Evolutionary conservation across 2,329 filamentous ascomycete species (phyloP).

Genomic region (Pseudopyrenochaeta lycopersici): DNA sequence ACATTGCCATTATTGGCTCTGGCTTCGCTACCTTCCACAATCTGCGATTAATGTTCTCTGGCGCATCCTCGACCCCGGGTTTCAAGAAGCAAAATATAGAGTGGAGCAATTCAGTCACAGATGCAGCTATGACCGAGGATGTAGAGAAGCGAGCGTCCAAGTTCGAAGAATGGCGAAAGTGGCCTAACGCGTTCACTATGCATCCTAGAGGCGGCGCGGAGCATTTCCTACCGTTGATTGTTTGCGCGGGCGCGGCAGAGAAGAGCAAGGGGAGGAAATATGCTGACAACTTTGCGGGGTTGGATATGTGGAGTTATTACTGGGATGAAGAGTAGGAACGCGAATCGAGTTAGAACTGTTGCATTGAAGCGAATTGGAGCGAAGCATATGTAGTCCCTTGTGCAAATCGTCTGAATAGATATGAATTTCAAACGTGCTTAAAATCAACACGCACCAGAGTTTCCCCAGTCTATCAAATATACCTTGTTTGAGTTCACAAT

Average conservation of each 20-base stretch:
- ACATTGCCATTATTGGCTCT: conserved; percentile 68
- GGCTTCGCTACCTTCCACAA: conserved; percentile 69
- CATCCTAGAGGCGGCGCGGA: conserved; percentile 65
- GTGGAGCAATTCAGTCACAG: conserved; percentile 60
- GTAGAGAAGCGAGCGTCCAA: conserved; percentile 49
- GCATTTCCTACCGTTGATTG: conserved; percentile 68
- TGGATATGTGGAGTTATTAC: conserved; percentile 65
- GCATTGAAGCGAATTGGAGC: background rate
- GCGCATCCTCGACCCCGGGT: conserved; percentile 27
- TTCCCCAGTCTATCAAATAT: no score
- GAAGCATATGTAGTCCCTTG: background rate
- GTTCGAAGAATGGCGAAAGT: conserved; percentile 59
- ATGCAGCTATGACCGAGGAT: conserved; percentile 50
- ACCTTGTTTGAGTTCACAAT: no score
- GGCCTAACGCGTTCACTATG: conserved; percentile 61
- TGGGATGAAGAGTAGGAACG: conserved; percentile 51
- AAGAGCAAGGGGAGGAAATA: conserved; percentile 56
- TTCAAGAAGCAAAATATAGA: conserved; percentile 44
- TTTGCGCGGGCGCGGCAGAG: conserved; percentile 63
- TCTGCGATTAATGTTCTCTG: conserved; percentile 57
- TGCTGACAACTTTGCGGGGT: conserved; percentile 59
- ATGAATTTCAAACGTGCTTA: no score
- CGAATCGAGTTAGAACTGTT: background rate
- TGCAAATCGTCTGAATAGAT: background rate
- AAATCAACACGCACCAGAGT: no score